Base-by-base conservation (phyloP, 176 grass and related monocot species). In the Cocos nucifera region DNA sequence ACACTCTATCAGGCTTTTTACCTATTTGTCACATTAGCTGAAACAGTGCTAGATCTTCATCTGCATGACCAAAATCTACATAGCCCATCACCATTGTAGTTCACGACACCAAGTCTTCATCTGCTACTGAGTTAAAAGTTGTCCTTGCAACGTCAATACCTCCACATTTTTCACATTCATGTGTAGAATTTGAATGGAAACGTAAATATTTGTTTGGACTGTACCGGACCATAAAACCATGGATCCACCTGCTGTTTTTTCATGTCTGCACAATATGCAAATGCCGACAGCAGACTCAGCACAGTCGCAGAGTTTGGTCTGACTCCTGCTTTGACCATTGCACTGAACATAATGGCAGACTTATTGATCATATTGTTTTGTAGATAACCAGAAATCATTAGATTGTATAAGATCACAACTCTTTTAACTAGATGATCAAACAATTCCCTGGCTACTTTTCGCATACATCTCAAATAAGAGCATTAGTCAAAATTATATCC, bases 81-180 rank as follows among this genome's bases (percentile, higher is more conserved):
- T 25, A 82, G 50, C 79, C 79, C 57, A 71, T 78, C 83, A 86
- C 78, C 78, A 86, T 88, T 22, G 50, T 21, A 21, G 85, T 83
- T 79, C 85, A 83, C 6, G 76, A 83, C 54, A 88, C 51, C 63
- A 80, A 80, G 77, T 77, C 82, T 74, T 77, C 83, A 3, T 73
- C 64, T 65, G 63, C 53, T 50, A 83, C 39, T 53, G 69, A 73
- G 57, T 69, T 69, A 63, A 83, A 88, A 73, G 77, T 58, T 64
- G 23, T 58, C 65, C 57, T 83, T 26, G 77, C 73, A 50, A 32
- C 24, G 35, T 51, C 20, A 49, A 74, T 54, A 28, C 70, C 49
- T 20, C 73, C 77, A 73, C 69, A 80, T 35, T 50, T 23, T 50
- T 23, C 50, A 65, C 75, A 70, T 83, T 77, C 80, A 88, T 77